phyloP scores from a whole-genome alignment of 108 stramenopile species.

The Cyclotella cryptica region DNA sequence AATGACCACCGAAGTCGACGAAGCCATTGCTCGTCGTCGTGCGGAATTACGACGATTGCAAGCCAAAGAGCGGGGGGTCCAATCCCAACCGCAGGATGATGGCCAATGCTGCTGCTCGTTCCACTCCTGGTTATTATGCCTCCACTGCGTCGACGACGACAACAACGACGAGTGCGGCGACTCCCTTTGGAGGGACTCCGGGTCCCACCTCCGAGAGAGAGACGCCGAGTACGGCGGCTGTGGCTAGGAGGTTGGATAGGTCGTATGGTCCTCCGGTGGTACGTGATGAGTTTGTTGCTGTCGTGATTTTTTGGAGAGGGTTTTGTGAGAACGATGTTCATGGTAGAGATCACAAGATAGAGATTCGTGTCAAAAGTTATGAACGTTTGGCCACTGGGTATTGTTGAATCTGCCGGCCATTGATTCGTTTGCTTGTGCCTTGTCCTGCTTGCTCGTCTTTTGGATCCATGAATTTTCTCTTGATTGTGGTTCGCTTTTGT shows the following conservation, averaged over 20 bases:
- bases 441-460: neutral
- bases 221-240: slow-evolving; percentile 5
- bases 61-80: slow-evolving; percentile 22
- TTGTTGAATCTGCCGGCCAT: neutral
- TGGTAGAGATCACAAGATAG: neutral
- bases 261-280: slow-evolving; percentile 12
- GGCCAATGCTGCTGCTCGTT: neutral
- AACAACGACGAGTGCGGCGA: neutral
- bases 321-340: neutral
- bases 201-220: neutral
- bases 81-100: neutral
- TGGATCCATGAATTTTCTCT: no score
- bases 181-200: neutral
- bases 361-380: no score
- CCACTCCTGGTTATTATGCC: neutral
- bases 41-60: slow-evolving; percentile 66
- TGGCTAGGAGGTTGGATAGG: slow-evolving; percentile 14
- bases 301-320: neutral
- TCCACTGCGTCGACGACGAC: no score
- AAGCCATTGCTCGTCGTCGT: slow-evolving; percentile 68
- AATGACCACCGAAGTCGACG: slow-evolving; percentile 33
- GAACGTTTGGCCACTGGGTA: no score
- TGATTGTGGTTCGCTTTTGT: no score
- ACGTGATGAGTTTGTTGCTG: neutral
- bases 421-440: neutral